Conservation (phyloP, 2,329 filamentous ascomycete species). For the Gremmenia infestans region DNA sequence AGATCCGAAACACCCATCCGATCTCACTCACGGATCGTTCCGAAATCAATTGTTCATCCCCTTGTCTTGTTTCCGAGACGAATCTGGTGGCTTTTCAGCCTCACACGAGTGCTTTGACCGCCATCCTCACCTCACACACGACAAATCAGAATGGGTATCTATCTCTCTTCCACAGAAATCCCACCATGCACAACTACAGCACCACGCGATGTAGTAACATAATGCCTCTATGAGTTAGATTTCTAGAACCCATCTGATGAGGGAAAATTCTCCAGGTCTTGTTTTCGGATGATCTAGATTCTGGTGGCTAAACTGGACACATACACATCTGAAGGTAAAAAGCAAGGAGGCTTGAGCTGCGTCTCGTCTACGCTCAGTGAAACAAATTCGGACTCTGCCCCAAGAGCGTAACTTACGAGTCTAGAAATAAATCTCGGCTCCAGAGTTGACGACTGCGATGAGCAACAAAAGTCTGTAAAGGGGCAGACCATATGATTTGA, state of each 20-base stretch:
- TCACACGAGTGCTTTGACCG: conserved; percentile 1
- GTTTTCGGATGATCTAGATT: too few species aligned
- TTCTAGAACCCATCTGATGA: neutral
- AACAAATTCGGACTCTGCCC: conserved; percentile 1
- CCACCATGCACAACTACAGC: neutral
- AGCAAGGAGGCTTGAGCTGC: neutral
- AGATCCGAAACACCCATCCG: neutral
- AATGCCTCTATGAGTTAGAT: neutral
- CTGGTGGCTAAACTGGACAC: neutral
- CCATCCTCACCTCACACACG: neutral
- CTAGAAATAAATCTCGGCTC: conserved; percentile 12
- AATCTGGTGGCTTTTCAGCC: conserved; percentile 1
- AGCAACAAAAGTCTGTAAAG: conserved; percentile 10
- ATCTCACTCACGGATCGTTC: conserved; percentile 2
- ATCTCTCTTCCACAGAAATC: neutral
- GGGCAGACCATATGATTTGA: neutral
- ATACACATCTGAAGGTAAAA: neutral
- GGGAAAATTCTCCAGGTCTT: too few species aligned
- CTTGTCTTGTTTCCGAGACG: neutral
- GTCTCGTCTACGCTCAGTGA: conserved; percentile 1
- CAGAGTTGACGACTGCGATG: conserved; percentile 12
- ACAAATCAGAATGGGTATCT: neutral
- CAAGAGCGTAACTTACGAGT: neutral
- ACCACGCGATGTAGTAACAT: neutral
- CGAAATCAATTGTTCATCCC: neutral